Evolutionary conservation across 2,329 filamentous ascomycete genomes (phyloP).

Genomic region (Akanthomyces muscarius): DNA sequence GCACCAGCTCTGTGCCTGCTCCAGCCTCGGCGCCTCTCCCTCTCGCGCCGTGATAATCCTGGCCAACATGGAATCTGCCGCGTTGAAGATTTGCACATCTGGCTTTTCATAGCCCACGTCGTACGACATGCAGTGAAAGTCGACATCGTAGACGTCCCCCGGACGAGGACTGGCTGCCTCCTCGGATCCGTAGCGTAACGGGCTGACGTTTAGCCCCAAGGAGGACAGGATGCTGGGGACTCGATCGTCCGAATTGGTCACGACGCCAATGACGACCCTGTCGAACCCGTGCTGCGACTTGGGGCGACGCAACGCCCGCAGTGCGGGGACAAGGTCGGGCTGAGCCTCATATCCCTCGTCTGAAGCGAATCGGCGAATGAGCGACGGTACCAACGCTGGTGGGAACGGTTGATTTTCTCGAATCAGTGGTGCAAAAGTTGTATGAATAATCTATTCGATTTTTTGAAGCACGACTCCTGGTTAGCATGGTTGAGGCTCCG

Average conservation of each 20-base stretch:
- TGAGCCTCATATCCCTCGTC: constrained; percentile 49
- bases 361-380: constrained; percentile 52
- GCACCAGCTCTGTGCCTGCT: constrained; percentile 28
- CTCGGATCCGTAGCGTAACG: constrained; percentile 28
- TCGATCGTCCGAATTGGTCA: constrained; percentile 62
- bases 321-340: constrained; percentile 41
- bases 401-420: constrained; percentile 35
- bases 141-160: constrained; percentile 34
- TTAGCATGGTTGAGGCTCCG: not conserved
- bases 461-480: not conserved
- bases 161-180: not conserved
- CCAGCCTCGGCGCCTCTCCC: constrained; percentile 16
- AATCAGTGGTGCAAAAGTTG: constrained; percentile 46
- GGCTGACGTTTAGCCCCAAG: constrained; percentile 47
- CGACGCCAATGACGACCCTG: constrained; percentile 48
- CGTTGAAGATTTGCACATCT: constrained; percentile 49
- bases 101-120: constrained; percentile 61
- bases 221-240: constrained; percentile 51
- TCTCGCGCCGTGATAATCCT: constrained; percentile 26
- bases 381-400: constrained; percentile 39
- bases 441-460: constrained; percentile 46
- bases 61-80: constrained; percentile 44
- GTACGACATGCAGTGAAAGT: constrained; percentile 60
- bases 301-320: constrained; percentile 36
- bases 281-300: constrained; percentile 26